Evolutionary conservation across 2,329 filamentous ascomycete species (phyloP), one percentile per base, ranked within the genome.

Genomic region (Diaporthe sp.): DNA sequence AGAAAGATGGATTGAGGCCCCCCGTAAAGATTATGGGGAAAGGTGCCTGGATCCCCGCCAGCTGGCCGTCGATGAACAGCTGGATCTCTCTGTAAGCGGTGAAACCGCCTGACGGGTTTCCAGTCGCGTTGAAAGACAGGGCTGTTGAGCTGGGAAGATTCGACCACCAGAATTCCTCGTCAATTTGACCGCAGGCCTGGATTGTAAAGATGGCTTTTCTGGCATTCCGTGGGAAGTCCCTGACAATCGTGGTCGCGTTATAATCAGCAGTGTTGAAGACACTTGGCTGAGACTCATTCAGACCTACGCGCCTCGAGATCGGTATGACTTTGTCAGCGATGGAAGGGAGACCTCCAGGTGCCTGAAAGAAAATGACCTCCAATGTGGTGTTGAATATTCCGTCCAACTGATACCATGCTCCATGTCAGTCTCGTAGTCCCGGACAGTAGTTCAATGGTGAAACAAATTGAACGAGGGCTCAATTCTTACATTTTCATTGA

Each of bases 21-120:
- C 95, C 95, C 0, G 95, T 96, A 78, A 96, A 96, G 67, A 97
- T 92, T n/a, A 95, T 88, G 0, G 94, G 94, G 78, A 94, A 96
- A 1, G 95, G 95, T 94, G 93, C 96, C 40, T 91, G 89, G 1
- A 95, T 91, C 1, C 94, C 95, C 1, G 93, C 93, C 30, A 96
- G 83, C 28, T 88, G 84, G 1, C 89, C 93, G 80, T 97, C 94
- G 70, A 97, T 94, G 57, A 89, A 86, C 1, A 97, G 85, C 78
- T 96, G 94, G 1, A 96, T 88, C 83, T 97, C 95, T 28, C 94
- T 90, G 81, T 94, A 96, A 0, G 93, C 91, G 5, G 92, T 92
- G 78, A 90, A 91, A 0, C 93, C 94, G 33, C 90, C 90, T 0
- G 95, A 85, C 1, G 84, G 83, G 17, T 89, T 90, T 6, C 88